phyloP scores from a whole-genome alignment of 2,329 filamentous ascomycete genomes.

The Monosporascus sp. region DNA sequence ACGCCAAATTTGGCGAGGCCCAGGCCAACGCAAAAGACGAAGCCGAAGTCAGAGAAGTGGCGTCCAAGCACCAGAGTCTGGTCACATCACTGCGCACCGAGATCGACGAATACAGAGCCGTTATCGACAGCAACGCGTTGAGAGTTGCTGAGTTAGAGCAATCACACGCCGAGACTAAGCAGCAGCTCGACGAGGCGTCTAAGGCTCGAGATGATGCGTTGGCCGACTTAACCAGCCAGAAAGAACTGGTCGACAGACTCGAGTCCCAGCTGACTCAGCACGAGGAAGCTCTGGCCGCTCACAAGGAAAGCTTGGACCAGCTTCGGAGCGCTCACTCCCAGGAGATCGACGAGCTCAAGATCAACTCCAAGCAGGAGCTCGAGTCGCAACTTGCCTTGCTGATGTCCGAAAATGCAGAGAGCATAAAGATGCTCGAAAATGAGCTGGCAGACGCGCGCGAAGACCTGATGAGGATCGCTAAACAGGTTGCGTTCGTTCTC shows the following conservation, averaged over 20 bases:
- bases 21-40: slow-evolving; percentile 34
- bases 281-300: slow-evolving; percentile 49
- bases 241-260: slow-evolving; percentile 44
- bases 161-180: slow-evolving; percentile 59
- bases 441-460: slow-evolving; percentile 63
- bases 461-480: slow-evolving; percentile 58
- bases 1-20: slow-evolving; percentile 43
- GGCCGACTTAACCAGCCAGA: slow-evolving; percentile 39
- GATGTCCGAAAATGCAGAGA: slow-evolving; percentile 54
- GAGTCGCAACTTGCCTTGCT: slow-evolving; percentile 54
- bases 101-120: slow-evolving; percentile 74
- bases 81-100: slow-evolving; percentile 62
- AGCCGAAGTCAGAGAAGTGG: slow-evolving; percentile 41
- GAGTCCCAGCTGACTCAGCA: slow-evolving; percentile 56
- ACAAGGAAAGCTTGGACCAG: slow-evolving; percentile 45
- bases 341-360: slow-evolving; percentile 44
- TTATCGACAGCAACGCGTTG: slow-evolving; percentile 61
- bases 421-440: slow-evolving; percentile 49
- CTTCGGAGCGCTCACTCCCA: slow-evolving; percentile 45
- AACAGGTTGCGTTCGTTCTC: slow-evolving; percentile 55
- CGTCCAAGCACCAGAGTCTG: slow-evolving; percentile 52
- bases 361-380: slow-evolving; percentile 47
- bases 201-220: slow-evolving; percentile 50
- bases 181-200: slow-evolving; percentile 62
- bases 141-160: slow-evolving; percentile 72